Base-by-base conservation (phyloP, 1,284 basidiomycete genomes). In the Apiotrichum montevideense region DNA sequence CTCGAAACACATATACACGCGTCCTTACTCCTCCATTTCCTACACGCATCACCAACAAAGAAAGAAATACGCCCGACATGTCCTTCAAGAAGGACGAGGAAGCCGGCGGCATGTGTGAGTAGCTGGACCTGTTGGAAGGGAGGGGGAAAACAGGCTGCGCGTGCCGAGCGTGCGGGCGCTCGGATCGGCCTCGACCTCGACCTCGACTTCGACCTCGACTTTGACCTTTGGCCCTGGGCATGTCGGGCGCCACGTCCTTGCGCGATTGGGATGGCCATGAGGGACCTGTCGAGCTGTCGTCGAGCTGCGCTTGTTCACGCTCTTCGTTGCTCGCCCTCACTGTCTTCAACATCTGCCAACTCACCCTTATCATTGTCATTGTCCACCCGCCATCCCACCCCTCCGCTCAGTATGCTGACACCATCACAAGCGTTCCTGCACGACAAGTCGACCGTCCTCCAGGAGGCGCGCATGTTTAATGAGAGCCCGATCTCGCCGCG, bases 391-490 rank as follows among this genome's bases (percentile, higher is more conserved):
- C 29, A 29, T 29, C 2, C 21, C 13, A 41, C 39, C 42, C n/a
- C 49, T 15, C 21, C 21, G 21, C 21, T 29, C 29, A 29, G 29
- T 29, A 29, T 29, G 49, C 15, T 44, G 41, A 35, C 35, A 49
- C 21, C 47, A 21, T n/a, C 29, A 35, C 35, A 64, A 77, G 75
- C 74, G 55, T 76, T 71, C 69, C 75, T 75, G 61, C 92, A 93
- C 78, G 91, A 93, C 81, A 94, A 95, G 78, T 91, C 89, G 29
- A 96, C 93, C 3, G 87, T 96, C 64, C 88, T 97, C 64, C 96
- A 98, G 76, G 96, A 99, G 78, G 95, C 96, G 59, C 87, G 96
- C 64, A 90, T 95, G 62, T 99, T 99, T 85, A 98, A 99, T 80
- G 95, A 98, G 77, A 94, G 93, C 14, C 95, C 95, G 65, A 94